These are phyloP conservation scores for Dryas octopetala DNA, from an alignment of 306 rosid species.

Conservation along the genomic window DNA sequence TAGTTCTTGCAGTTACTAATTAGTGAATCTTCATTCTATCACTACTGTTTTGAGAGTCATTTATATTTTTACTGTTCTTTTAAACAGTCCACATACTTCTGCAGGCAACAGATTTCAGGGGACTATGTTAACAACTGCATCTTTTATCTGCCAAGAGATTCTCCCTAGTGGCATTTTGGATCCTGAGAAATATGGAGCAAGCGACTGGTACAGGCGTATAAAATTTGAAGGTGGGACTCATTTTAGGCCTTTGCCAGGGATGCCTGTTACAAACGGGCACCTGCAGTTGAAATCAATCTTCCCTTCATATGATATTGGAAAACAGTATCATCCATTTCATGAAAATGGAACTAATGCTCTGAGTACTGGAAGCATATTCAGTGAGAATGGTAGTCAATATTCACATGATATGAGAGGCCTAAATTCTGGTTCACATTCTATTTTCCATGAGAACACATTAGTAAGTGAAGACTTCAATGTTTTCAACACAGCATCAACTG, in stretches of 20 bases:
- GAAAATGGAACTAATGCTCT: constrained; percentile 43
- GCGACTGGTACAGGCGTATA: constrained; percentile 45
- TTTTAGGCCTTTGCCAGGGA: constrained; percentile 38
- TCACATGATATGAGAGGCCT: constrained; percentile 32
- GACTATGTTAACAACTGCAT: constrained; percentile 39
- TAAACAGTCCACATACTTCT: constrained; percentile 24
- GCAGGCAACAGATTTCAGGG: constrained; percentile 60
- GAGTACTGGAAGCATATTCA: constrained; percentile 47
- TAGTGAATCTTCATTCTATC: neutral
- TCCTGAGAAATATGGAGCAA: constrained; percentile 45
- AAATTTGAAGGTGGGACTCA: constrained; percentile 50
- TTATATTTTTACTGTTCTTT: constrained; percentile 12
- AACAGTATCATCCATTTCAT: constrained; percentile 54
- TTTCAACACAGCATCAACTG: constrained; percentile 46
- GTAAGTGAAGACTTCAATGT: constrained; percentile 63
- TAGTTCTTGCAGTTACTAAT: neutral
- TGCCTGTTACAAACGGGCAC: constrained; percentile 44
- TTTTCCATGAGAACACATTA: constrained; percentile 37
- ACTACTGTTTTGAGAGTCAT: constrained; percentile 15
- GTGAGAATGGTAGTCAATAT: constrained; percentile 42
- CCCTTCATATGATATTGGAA: constrained; percentile 36
- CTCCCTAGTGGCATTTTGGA: constrained; percentile 42
- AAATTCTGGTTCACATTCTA: constrained; percentile 33
- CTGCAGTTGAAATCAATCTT: constrained; percentile 44
- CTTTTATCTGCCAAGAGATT: constrained; percentile 71